Percentiles rank a stretch among this genome's conserved stretches.
These are phyloP conservation scores for Solanum boliviense DNA, from an alignment of 257 asterid species.

Conservation along the genomic window DNA sequence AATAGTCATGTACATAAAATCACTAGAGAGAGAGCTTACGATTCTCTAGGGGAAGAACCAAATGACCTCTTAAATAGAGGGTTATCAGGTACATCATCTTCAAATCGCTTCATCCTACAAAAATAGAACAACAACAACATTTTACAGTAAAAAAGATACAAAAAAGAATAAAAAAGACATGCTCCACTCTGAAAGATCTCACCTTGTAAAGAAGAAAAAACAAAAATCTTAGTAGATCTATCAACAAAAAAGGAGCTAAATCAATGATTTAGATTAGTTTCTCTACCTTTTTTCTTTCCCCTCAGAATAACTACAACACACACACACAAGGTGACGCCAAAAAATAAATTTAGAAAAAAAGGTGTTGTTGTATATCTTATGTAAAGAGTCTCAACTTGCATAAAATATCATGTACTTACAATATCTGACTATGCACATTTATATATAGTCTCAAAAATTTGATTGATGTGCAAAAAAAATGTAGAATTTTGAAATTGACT, in stretches of 20 bases:
- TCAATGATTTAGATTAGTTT: no score
- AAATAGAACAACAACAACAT: conserved; percentile 2
- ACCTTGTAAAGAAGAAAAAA: no score
- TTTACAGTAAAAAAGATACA: no score
- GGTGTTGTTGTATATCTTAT: no score
- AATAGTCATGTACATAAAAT: not conserved
- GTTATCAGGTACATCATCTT: conserved; percentile 36
- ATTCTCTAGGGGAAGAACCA: conserved; percentile 54
- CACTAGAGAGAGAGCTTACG: conserved; percentile 33
- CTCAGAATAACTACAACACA: not conserved
- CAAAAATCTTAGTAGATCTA: not conserved
- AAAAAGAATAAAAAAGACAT: no score
- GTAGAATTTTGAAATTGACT: not conserved
- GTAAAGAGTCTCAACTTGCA: not conserved
- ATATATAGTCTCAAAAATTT: no score
- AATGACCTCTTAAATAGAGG: conserved; percentile 54
- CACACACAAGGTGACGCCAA: not conserved
- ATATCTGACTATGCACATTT: no score
- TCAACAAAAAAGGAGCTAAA: not conserved
- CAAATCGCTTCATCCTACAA: conserved; percentile 63
- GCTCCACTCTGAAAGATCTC: no score
- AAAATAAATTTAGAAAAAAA: no score
- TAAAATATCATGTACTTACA: no score
- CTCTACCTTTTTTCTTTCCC: not conserved
- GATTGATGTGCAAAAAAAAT: not conserved